A percentile compares a stretch with the other conserved stretches of the same genome.
Conservation (phyloP, 306 rosid genomes). For the Sesbania bispinosa region DNA sequence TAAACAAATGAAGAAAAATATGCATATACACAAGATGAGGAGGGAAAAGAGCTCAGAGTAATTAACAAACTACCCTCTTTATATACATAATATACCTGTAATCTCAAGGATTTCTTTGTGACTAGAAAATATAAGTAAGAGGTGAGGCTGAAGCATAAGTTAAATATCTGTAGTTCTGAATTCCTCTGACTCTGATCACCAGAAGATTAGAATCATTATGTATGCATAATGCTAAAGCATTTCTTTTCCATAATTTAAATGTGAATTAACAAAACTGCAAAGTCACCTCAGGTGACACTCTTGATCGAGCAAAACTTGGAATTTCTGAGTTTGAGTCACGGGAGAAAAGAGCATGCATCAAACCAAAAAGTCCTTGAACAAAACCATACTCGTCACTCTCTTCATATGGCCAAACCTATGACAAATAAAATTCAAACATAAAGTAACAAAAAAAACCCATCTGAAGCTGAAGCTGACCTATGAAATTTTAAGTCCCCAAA, state of each 20-base stretch:
- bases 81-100: constrained; percentile 57
- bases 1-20: not conserved
- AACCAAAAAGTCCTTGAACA: constrained; percentile 87
- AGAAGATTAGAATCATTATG: constrained; percentile 5
- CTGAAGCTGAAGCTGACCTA: not conserved
- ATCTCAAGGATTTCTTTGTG: constrained; percentile 73
- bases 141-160: constrained; percentile 79
- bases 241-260: not conserved
- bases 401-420: constrained; percentile 95
- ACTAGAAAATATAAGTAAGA: constrained; percentile 87
- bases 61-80: constrained; percentile 11
- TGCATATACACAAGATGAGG: not conserved
- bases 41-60: not conserved
- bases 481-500: not conserved
- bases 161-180: constrained; percentile 64
- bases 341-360: constrained; percentile 77
- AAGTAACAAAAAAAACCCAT: not conserved
- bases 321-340: constrained; percentile 46
- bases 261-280: constrained; percentile 10
- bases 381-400: constrained; percentile 75
- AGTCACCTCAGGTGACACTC: constrained; percentile 60
- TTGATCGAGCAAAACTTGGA: constrained; percentile 45
- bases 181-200: constrained; percentile 65
- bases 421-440: constrained; percentile 8
- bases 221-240: not conserved